Base-by-base conservation (phyloP, 2,329 filamentous ascomycete genomes). In the Xylaria sp. region DNA sequence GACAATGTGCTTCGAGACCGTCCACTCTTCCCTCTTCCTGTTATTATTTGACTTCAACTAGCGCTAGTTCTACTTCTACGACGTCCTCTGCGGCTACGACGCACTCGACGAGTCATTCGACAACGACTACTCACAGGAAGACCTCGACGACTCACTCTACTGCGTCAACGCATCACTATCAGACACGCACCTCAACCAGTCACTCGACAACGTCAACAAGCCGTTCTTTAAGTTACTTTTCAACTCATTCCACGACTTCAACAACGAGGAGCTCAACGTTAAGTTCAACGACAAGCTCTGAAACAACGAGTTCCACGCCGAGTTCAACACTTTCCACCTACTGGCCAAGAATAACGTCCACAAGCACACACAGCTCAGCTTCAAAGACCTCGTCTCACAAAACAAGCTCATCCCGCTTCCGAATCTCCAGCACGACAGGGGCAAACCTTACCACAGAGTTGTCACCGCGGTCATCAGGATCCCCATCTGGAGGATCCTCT, bases 1-100 rank as follows among this genome's bases (percentile, higher is more conserved):
- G 70, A 2, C 23, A 56, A 4, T 72, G 70, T 63, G 63, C 60
- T 39, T 23, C 46, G 12, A 66, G 46, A 4, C 46, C 59, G n/a
- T 39, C 46, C 1, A 63, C 62, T 13, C 32, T 70, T 30, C 65
- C 67, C 8, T 12, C 34, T 20, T 68, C 60, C 18, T 71, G 67
- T 43, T 60, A 23, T 10, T 13, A 23, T 10, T 13, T 28, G 13
- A 67, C 59, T 61, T 66, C 67, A 20, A 67, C 59, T 5, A 59
- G 52, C 34, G 46, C 58, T 12, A 57, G 48, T 23, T 55, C 50
- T 5, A 60, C 56, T 18, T 60, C 66, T 6, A 67, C 57, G 30
- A 45, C 36, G 32, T 41, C 10, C 13, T 59, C 30, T 18, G 50
- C 52, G n/a, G 2, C 55, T 36, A 59, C 39, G n/a, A 57, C 63